phyloP scores from a whole-genome alignment of 345 rosid species.

The Lumnitzera littorea region DNA sequence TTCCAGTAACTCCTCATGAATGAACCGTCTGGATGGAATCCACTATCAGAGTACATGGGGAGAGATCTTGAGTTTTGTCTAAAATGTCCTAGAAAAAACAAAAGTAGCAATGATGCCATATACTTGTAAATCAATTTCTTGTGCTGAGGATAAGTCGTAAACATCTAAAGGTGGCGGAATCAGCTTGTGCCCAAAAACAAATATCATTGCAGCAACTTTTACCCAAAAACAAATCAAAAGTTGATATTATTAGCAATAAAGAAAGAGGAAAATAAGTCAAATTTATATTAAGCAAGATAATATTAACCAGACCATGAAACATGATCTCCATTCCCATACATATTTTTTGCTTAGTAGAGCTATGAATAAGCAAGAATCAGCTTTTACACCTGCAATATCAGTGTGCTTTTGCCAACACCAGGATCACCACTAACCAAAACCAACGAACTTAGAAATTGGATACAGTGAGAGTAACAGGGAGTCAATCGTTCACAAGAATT shows the following conservation, averaged over 20 bases:
- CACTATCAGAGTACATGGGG: conserved; percentile 66
- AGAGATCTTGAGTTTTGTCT: conserved; percentile 48
- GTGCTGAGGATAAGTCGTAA: no score
- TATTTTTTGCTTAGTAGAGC: neutral
- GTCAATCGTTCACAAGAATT: neutral
- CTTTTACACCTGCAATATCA: conserved; percentile 64
- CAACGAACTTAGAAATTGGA: conserved; percentile 53
- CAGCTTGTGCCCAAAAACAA: conserved; percentile 15
- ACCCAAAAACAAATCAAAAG: conserved; percentile 14
- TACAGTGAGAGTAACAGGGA: neutral
- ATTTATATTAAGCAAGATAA: neutral
- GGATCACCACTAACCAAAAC: conserved; percentile 93
- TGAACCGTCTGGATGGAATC: conserved; percentile 93
- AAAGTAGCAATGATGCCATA: neutral
- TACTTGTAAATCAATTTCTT: neutral
- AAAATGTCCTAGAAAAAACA: conserved; percentile 59
- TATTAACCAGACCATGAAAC: no score
- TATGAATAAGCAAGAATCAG: neutral
- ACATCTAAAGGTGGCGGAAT: neutral
- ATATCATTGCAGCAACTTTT: conserved; percentile 59
- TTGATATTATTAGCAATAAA: conserved; percentile 12
- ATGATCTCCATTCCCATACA: no score
- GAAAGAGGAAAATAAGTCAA: conserved; percentile 1
- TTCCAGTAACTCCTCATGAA: conserved; percentile 67
- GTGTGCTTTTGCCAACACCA: conserved; percentile 95